These are phyloP conservation scores for Novymonas esmeraldas DNA, from an alignment of 208 protist species.

Conservation along the genomic window DNA sequence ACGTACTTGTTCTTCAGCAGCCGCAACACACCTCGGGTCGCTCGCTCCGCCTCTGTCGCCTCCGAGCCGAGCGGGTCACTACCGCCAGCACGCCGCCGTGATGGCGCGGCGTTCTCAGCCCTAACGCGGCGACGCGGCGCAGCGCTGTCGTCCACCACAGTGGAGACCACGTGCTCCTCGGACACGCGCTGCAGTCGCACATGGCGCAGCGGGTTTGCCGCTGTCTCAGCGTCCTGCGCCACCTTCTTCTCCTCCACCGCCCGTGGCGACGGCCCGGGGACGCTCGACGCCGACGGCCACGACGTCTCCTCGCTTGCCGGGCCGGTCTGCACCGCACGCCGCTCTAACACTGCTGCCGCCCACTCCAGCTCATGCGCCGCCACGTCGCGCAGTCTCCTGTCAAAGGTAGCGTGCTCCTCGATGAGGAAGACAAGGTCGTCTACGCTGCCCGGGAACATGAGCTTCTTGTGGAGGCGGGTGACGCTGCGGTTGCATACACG, in stretches of 20 bases:
- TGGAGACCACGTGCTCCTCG: not conserved
- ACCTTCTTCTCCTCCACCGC: not conserved
- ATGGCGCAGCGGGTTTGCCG: conserved; percentile 20
- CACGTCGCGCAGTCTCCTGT: conserved; percentile 47
- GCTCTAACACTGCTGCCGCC: conserved; percentile 22
- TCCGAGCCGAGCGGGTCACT: not conserved
- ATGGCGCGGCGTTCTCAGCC: not conserved
- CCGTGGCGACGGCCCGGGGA: not conserved
- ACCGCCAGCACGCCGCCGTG: not conserved
- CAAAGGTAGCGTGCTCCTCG: conserved; percentile 67
- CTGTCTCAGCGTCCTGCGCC: not conserved
- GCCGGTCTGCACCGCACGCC: conserved; percentile 9
- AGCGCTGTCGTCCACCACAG: not conserved
- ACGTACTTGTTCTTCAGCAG: conserved; percentile 22
- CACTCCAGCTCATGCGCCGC: conserved; percentile 63
- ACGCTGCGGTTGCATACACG: conserved; percentile 43
- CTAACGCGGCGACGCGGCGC: too few species aligned
- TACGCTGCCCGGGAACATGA: conserved; percentile 49
- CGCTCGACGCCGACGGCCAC: not conserved
- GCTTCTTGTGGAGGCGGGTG: conserved; percentile 33
- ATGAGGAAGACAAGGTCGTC: conserved; percentile 83
- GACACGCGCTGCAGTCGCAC: conserved; percentile 20
- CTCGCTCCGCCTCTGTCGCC: not conserved
- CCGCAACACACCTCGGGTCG: not conserved
- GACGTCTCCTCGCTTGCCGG: not conserved